Percentiles rank a stretch among this genome's conserved stretches.
Evolutionary conservation across 2,329 filamentous ascomycete species (phyloP).

Genomic region (Trichoderma guizhouense): DNA sequence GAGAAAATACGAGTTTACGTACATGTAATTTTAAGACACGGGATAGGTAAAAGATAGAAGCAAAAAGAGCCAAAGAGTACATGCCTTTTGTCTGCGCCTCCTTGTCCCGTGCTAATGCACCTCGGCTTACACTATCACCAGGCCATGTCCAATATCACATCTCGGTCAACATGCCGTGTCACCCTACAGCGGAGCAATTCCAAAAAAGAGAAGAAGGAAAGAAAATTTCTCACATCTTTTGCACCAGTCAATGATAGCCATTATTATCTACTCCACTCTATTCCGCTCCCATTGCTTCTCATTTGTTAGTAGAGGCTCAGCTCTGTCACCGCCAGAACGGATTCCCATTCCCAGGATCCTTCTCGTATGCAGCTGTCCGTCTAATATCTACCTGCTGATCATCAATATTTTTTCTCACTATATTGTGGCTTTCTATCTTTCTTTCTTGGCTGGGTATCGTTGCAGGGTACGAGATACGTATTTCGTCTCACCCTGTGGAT

Average conservation of each 20-base stretch:
- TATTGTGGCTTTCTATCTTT: background rate
- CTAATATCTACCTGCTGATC: background rate
- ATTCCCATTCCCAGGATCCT: background rate
- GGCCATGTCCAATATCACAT: conserved; percentile 3
- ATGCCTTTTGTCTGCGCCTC: background rate
- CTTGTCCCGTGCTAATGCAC: background rate
- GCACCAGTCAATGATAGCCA: background rate
- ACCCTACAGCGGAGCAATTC: background rate
- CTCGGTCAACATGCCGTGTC: conserved; percentile 13
- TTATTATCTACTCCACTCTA: background rate
- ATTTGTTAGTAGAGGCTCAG: background rate
- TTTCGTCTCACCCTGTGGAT: background rate
- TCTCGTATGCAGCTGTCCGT: background rate
- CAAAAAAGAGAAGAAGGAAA: background rate
- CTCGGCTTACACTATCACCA: conserved; percentile 2
- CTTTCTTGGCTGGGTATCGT: background rate
- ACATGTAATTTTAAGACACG: background rate
- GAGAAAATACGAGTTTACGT: background rate
- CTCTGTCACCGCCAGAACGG: conserved; percentile 6
- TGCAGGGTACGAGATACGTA: background rate
- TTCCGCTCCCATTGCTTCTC: background rate
- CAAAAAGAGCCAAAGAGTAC: background rate
- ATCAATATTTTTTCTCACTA: background rate
- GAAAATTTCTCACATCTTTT: background rate
- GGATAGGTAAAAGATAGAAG: background rate